Conservation (phyloP, 352 stramenopile genomes). For the Pythium periplocum region DNA sequence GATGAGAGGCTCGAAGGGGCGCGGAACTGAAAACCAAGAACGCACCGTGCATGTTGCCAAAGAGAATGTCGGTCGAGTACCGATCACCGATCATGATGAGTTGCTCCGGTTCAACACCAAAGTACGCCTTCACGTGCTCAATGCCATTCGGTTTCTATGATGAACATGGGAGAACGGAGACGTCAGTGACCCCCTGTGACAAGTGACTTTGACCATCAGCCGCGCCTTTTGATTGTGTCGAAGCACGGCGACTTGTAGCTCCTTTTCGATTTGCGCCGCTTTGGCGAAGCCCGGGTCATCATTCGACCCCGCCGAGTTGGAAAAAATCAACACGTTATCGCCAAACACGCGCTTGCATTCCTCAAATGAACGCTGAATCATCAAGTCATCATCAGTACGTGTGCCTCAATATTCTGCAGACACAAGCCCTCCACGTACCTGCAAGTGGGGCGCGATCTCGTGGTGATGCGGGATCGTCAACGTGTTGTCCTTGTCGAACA, state of each 20-base stretch:
- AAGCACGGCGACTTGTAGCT: slow-evolving; percentile 84
- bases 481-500: slow-evolving; percentile 99
- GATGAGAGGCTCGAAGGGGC: not conserved
- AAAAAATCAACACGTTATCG: slow-evolving; percentile 90
- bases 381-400: too few species aligned
- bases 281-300: slow-evolving; percentile 87
- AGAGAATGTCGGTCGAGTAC: slow-evolving; percentile 96
- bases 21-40: not conserved
- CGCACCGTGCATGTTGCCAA: slow-evolving; percentile 93
- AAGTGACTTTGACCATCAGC: not conserved
- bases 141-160: slow-evolving; percentile 89
- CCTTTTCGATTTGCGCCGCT: slow-evolving; percentile 74
- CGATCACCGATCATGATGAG: slow-evolving; percentile 96
- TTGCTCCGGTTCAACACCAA: slow-evolving; percentile 62
- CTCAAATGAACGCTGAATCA: slow-evolving; percentile 36
- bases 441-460: slow-evolving; percentile 72
- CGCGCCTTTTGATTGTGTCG: slow-evolving; percentile 86
- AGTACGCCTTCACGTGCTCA: slow-evolving; percentile 82
- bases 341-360: slow-evolving; percentile 90
- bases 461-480: slow-evolving; percentile 90
- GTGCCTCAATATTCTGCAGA: too few species aligned
- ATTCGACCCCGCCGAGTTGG: slow-evolving; percentile 92
- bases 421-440: slow-evolving; percentile 27
- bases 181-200: not conserved
- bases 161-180: not conserved